Evolutionary conservation across 2,329 filamentous ascomycete genomes (phyloP).

Genomic region (Sphaerostilbella broomeana): DNA sequence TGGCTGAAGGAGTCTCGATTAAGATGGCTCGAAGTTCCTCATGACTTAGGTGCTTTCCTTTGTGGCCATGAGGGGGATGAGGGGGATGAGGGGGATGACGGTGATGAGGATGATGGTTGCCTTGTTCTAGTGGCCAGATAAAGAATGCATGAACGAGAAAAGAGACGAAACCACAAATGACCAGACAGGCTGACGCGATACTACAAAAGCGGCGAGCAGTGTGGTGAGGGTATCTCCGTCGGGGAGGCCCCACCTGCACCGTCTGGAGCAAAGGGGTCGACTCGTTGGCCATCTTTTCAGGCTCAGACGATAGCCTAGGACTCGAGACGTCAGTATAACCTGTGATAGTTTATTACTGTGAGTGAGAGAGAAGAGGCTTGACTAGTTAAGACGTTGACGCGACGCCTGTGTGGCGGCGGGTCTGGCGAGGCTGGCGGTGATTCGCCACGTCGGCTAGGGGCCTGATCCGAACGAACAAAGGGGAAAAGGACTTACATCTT

Average conservation of each 20-base stretch:
- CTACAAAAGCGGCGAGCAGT: conserved; percentile 61
- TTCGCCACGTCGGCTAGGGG: conserved; percentile 10
- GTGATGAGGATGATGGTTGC: conserved; percentile 16
- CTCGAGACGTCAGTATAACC: background rate
- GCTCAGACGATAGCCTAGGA: conserved; percentile 13
- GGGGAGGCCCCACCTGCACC: conserved; percentile 47
- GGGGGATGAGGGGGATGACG: conserved; percentile 20
- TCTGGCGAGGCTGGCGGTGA: conserved; percentile 5
- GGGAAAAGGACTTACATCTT: conserved; percentile 11
- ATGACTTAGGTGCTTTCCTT: conserved; percentile 28
- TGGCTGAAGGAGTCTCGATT: conserved; percentile 50
- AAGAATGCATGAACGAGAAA: conserved; percentile 44
- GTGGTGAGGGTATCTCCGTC: conserved; percentile 52
- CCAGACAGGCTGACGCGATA: conserved; percentile 49
- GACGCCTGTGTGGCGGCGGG: conserved; percentile 1
- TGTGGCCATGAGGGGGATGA: conserved; percentile 22
- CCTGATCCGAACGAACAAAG: conserved; percentile 5
- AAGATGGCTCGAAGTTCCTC: conserved; percentile 51
- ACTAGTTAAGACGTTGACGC: too few relatives aligned
- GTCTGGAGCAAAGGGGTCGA: conserved; percentile 61
- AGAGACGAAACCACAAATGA: conserved; percentile 44
- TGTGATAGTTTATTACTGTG: background rate
- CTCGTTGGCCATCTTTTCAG: conserved; percentile 41
- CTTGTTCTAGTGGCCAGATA: conserved; percentile 29
- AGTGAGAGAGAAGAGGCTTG: too few relatives aligned